Evolutionary conservation across 1,139 yeast species (phyloP).

Genomic region (Yamadazyma mexicana): DNA sequence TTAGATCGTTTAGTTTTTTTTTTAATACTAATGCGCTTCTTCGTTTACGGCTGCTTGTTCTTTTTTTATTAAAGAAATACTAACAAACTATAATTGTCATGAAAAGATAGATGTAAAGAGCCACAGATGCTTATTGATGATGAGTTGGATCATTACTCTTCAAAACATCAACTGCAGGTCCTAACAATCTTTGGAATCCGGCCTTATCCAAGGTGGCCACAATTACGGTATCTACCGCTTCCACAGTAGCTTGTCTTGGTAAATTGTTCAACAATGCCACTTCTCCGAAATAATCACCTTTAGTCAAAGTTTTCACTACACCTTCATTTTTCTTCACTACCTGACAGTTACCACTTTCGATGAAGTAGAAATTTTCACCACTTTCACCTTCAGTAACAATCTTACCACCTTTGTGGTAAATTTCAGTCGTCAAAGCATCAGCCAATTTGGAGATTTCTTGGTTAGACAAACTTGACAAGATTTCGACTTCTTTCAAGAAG

Average conservation of each 20-base stretch:
- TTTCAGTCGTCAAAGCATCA: slow-evolving; percentile 85
- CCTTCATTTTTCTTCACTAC: slow-evolving; percentile 62
- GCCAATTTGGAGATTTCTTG: slow-evolving; percentile 91
- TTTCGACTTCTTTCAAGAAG: slow-evolving; percentile 83
- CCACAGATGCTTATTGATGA: slow-evolving; percentile 4
- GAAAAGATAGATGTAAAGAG: not conserved
- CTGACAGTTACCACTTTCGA: slow-evolving; percentile 84
- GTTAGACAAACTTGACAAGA: slow-evolving; percentile 66
- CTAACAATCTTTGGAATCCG: slow-evolving; percentile 90
- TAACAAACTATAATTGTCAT: slow-evolving; percentile 2
- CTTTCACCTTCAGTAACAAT: slow-evolving; percentile 86
- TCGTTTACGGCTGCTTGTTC: not conserved
- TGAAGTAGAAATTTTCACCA: slow-evolving; percentile 89
- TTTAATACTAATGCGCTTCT: no score
- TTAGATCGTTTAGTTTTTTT: no score
- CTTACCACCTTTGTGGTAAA: slow-evolving; percentile 67
- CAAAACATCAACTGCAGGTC: slow-evolving; percentile 83
- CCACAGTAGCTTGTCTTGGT: slow-evolving; percentile 94
- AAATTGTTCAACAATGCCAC: slow-evolving; percentile 86
- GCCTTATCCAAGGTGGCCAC: slow-evolving; percentile 90
- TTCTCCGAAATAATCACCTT: slow-evolving; percentile 96
- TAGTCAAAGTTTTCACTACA: slow-evolving; percentile 56
- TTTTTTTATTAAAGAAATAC: not conserved
- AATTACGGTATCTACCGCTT: slow-evolving; percentile 71
- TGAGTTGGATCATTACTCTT: slow-evolving; percentile 79